These are phyloP conservation scores for Penicillium silybi DNA, from an alignment of 495 filamentous ascomycete genomes.

Conservation along the genomic window DNA sequence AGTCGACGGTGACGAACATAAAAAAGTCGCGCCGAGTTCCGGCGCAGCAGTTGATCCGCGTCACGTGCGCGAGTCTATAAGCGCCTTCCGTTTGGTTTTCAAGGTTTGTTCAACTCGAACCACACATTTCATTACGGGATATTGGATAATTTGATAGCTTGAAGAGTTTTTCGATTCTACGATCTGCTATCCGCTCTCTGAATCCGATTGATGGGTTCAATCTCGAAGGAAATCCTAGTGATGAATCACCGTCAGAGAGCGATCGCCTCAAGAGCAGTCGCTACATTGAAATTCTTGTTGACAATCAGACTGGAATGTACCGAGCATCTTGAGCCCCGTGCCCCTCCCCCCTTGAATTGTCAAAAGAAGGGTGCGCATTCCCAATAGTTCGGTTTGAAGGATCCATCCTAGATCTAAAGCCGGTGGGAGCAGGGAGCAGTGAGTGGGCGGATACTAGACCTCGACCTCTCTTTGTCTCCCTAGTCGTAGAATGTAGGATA, in stretches of 20 bases:
- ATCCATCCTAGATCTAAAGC: constrained; percentile 5
- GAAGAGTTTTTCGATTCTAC: not conserved
- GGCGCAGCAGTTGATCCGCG: constrained; percentile 13
- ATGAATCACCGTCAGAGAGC: not conserved
- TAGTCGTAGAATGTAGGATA: not conserved
- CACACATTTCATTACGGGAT: not conserved
- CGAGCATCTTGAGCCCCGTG: not conserved
- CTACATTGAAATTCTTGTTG: constrained; percentile 3
- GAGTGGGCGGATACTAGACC: not conserved
- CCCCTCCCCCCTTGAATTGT: constrained; percentile 5
- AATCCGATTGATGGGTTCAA: not conserved
- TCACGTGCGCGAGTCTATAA: constrained; percentile 12
- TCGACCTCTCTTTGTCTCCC: not conserved
- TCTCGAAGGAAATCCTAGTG: not conserved
- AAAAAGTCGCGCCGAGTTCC: constrained; percentile 17
- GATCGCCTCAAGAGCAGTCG: not conserved
- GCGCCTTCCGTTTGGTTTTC: not conserved
- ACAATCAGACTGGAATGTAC: constrained; percentile 6
- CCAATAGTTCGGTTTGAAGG: constrained; percentile 1
- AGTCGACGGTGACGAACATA: not conserved
- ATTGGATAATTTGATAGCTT: not conserved
- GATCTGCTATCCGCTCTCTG: not conserved
- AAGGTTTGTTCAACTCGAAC: not conserved
- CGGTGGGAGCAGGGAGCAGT: not conserved
- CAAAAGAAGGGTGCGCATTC: not conserved